These are phyloP conservation scores for Lippia alba DNA, from an alignment of 305 asterid species.

Conservation along the genomic window DNA sequence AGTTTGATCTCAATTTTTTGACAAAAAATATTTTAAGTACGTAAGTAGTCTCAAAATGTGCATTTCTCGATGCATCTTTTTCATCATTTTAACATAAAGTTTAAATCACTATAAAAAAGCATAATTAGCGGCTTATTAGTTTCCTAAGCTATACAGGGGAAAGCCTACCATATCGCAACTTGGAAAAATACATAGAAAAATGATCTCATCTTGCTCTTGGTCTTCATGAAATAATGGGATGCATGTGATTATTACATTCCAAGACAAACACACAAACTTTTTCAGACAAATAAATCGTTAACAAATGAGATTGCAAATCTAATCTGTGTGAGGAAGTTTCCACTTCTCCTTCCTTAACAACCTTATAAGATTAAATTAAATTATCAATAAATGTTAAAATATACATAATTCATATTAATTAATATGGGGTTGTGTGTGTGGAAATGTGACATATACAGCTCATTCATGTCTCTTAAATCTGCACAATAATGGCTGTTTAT, in stretches of 20 bases:
- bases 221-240: not conserved
- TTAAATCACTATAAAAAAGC: not conserved
- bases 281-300: not conserved
- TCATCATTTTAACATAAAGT: not conserved
- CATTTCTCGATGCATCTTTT: not conserved
- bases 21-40: no score
- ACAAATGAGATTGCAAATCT: constrained; percentile 10
- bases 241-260: constrained; percentile 24
- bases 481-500: not conserved
- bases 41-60: no score
- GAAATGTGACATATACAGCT: constrained; percentile 30
- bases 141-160: not conserved
- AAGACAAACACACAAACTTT: not conserved
- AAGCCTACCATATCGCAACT: not conserved
- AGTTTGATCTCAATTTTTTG: no score
- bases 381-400: not conserved
- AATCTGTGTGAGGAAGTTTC: constrained; percentile 24
- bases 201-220: not conserved
- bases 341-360: constrained; percentile 25
- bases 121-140: not conserved
- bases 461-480: constrained; percentile 17
- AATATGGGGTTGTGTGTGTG: not conserved
- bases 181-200: not conserved
- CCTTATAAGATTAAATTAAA: not conserved
- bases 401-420: not conserved